These are phyloP conservation scores for Escallonia rubra DNA, from an alignment of 129 eudicot species.

Conservation along the genomic window DNA sequence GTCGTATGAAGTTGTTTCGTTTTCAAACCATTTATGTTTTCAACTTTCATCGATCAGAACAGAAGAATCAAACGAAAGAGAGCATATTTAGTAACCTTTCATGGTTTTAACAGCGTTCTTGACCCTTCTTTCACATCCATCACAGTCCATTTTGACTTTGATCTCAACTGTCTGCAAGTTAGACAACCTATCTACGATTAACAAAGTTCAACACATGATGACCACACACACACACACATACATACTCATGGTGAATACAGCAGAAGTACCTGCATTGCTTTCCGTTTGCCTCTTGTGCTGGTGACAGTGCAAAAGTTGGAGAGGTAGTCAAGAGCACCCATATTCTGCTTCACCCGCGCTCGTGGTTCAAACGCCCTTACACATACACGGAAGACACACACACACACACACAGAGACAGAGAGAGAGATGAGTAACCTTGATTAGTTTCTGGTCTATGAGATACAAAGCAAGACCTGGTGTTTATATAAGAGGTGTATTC, in stretches of 20 bases:
- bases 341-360: constrained; percentile 19
- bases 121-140: constrained; percentile 95
- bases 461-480: constrained; percentile 18
- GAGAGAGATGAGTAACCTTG: constrained; percentile 13
- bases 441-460: constrained; percentile 21
- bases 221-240: background rate
- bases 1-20: too few species aligned
- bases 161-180: constrained; percentile 75
- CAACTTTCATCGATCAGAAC: too few species aligned
- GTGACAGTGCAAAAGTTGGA: constrained; percentile 76
- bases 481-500: constrained; percentile 12
- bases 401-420: constrained; percentile 7
- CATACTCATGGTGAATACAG: background rate
- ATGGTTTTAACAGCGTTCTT: constrained; percentile 71
- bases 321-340: constrained; percentile 96
- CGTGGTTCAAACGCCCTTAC: background rate
- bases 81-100: constrained; percentile 44
- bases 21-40: too few species aligned
- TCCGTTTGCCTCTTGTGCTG: constrained; percentile 60
- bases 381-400: background rate
- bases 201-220: background rate
- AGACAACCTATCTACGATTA: constrained; percentile 2
- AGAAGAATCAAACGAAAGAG: too few species aligned
- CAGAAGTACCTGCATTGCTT: constrained; percentile 78
- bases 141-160: constrained; percentile 96